phyloP scores from a whole-genome alignment of 169 alveolate genomes.

The Plasmodium inui region DNA sequence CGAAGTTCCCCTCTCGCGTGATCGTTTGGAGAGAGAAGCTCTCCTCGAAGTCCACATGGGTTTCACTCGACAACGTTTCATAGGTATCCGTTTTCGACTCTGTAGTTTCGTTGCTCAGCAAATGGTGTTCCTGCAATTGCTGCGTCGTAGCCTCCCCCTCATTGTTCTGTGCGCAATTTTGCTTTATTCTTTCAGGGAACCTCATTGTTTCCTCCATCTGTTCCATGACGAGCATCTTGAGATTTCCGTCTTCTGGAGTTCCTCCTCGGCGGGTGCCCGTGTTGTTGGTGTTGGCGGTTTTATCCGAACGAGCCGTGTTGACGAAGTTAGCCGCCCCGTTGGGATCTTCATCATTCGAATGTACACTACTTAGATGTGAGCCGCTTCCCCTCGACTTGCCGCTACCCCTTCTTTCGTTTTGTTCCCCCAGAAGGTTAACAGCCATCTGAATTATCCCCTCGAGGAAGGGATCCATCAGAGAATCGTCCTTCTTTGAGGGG shows the following conservation, averaged over 20 bases:
- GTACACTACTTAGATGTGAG: not conserved
- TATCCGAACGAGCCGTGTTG: not conserved
- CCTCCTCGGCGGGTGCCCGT: not conserved
- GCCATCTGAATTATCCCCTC: not conserved
- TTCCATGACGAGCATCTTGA: not conserved
- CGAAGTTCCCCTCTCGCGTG: not conserved
- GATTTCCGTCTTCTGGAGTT: not conserved
- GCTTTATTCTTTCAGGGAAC: not conserved
- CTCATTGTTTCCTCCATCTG: conserved; percentile 23
- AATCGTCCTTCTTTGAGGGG: not conserved
- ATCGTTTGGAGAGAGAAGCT: not conserved
- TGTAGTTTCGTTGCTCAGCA: not conserved
- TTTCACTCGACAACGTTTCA: not conserved
- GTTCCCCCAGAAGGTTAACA: not conserved
- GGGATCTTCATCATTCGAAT: not conserved
- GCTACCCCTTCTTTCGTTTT: not conserved
- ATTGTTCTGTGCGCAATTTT: not conserved
- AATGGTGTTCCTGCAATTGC: not conserved
- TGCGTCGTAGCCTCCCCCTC: not conserved
- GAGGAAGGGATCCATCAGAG: not conserved
- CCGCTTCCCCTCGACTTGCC: not conserved
- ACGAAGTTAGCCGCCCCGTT: not conserved
- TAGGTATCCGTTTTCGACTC: not conserved
- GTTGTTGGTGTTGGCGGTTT: not conserved
- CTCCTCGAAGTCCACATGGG: not conserved